phyloP scores from a whole-genome alignment of 352 stramenopile genomes.

The Discostella stelligera region DNA sequence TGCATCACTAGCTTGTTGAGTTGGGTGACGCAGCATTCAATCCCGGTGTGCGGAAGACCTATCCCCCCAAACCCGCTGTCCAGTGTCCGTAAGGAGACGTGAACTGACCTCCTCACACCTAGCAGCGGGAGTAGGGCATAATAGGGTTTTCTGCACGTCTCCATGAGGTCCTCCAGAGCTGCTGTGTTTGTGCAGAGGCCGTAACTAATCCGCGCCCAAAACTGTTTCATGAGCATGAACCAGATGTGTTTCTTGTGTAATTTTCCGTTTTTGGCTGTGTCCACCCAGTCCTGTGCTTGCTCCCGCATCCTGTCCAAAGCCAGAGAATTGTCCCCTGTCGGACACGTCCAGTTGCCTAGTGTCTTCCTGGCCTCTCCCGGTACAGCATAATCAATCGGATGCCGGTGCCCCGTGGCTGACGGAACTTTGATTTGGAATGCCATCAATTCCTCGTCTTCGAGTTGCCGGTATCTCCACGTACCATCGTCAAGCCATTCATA shows the following conservation, averaged over 20 bases:
- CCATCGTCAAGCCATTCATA: constrained; percentile 21
- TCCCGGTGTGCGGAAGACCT: background rate
- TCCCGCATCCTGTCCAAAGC: constrained; percentile 2
- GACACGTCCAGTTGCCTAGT: constrained; percentile 18
- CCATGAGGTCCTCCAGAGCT: background rate
- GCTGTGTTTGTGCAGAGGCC: background rate
- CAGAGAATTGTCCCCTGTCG: background rate
- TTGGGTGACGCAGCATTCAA: background rate
- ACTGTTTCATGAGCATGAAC: constrained; percentile 5
- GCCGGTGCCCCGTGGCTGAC: background rate
- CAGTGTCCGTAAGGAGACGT: no score
- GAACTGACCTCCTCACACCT: background rate
- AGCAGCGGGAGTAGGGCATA: background rate
- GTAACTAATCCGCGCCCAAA: background rate
- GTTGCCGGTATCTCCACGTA: constrained; percentile 4
- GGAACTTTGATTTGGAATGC: constrained; percentile 8
- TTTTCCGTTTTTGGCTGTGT: background rate
- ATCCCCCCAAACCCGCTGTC: no score
- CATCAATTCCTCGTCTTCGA: background rate
- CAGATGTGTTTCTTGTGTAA: background rate
- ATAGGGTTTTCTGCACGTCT: background rate
- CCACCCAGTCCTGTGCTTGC: background rate
- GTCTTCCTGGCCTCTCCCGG: constrained; percentile 1
- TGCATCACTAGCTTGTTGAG: background rate
- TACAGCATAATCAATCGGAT: constrained; percentile 5